Percentiles rank a stretch among this genome's conserved stretches.
These are phyloP conservation scores for Neopestalotiopsis rosae DNA, from an alignment of 2,329 filamentous ascomycete species.

Conservation along the genomic window DNA sequence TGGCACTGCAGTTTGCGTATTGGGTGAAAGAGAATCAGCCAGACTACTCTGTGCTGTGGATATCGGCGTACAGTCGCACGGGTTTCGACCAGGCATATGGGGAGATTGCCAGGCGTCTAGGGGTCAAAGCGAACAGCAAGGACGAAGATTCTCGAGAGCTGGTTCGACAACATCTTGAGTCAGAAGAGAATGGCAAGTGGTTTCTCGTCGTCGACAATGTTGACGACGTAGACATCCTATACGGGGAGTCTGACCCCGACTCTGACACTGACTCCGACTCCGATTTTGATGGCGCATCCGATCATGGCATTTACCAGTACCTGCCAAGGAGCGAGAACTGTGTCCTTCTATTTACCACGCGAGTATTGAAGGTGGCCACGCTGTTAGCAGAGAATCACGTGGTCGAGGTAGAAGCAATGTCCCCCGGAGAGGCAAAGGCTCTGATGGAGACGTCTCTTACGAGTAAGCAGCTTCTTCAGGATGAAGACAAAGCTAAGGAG, in stretches of 20 bases:
- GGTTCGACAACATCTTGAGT: conserved; percentile 49
- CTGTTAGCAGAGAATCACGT: conserved; percentile 31
- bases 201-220: conserved; percentile 5
- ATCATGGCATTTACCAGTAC: conserved; percentile 3
- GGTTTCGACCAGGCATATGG: conserved; percentile 45
- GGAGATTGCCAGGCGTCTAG: conserved; percentile 38
- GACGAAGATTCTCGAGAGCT: conserved; percentile 65
- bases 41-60: conserved; percentile 49
- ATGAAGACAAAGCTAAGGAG: conserved; percentile 23
- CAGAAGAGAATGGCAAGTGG: conserved; percentile 14
- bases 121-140: conserved; percentile 46
- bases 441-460: conserved; percentile 33
- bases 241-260: too few relatives aligned
- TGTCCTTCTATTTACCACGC: conserved; percentile 42
- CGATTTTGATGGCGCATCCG: too few relatives aligned
- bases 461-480: conserved; percentile 25
- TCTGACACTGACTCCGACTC: too few relatives aligned
- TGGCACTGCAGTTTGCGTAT: conserved; percentile 46
- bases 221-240: neutral
- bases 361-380: conserved; percentile 36
- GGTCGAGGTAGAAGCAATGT: conserved; percentile 36
- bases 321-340: conserved; percentile 28
- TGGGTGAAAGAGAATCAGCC: conserved; percentile 38
- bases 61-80: conserved; percentile 43
- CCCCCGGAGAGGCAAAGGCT: conserved; percentile 28